Evolutionary conservation across 805 yeast species (phyloP), one percentile per base, ranked within the genome.

Genomic region (Wickerhamiella brachini): DNA sequence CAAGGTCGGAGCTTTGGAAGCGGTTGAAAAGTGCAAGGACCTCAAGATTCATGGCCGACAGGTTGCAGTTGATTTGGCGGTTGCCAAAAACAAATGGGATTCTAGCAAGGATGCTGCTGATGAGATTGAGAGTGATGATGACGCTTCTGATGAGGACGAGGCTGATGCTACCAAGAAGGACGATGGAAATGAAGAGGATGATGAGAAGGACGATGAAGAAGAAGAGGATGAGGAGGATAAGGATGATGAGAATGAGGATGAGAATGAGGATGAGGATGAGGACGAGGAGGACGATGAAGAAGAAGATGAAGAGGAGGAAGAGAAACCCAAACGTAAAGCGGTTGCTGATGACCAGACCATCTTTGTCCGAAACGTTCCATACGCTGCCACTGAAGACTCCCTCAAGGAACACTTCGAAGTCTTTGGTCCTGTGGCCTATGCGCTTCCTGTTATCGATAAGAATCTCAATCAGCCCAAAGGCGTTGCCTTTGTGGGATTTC

Each of bases 21-120:
- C 96, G 1, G 79, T 89, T 37, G 85, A 85, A 59, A 87, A 76
- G 34, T 72, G 80, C 21, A 75, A 72, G 49, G 95, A 84, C 7
- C 68, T 89, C 63, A 80, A 85, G 66, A 85, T 93, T 50, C 87
- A 80, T 59, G 97, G 88, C 2, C 79, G 98, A 67, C 82, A 79
- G 56, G 97, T 93, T 47, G 93, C 95, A 21, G 97, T 93, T 21
- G 96, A 85, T 74, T 83, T 83, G 66, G 97, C 98, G 8, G 72
- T 93, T 50, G 90, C 86, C 65, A 90, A 90, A 70, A 74, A 79
- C 37, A 81, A 80, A 62, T 93, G 96, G 95, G 80, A 65, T 1
- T 74, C 68, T 7, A 72, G 66, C 5, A 65, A 57, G 3, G 59
- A 58, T n/a, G 66, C 59, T 1, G 65, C 58, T 3, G 63, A 58